Evolutionary conservation across 257 asterid genomes (phyloP).

Genomic region (Salvia hispanica): DNA sequence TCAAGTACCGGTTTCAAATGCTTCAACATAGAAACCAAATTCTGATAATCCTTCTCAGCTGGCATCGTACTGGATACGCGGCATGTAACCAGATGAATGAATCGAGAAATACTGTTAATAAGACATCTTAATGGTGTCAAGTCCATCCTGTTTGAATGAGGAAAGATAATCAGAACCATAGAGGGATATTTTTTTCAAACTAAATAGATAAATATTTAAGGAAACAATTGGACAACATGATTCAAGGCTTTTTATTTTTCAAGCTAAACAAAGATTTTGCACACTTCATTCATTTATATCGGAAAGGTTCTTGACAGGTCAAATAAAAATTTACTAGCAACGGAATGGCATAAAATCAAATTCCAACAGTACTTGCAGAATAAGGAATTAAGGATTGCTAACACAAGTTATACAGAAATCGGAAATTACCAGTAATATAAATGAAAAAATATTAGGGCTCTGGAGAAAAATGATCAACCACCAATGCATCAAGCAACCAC

Average conservation of each 20-base stretch:
- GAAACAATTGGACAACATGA: not conserved
- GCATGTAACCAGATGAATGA: conserved; percentile 81
- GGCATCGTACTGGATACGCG: conserved; percentile 61
- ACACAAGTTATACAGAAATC: not conserved
- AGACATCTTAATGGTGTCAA: conserved; percentile 73
- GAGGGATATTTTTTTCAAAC: too few relatives aligned
- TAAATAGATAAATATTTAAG: not conserved
- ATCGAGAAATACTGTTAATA: conserved; percentile 81
- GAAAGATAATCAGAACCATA: not conserved
- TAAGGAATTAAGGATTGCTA: not conserved
- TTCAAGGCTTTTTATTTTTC: not conserved
- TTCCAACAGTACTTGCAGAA: too few relatives aligned
- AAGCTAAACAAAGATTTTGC: not conserved
- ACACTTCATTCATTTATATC: not conserved
- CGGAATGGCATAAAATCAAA: not conserved
- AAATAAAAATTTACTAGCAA: not conserved
- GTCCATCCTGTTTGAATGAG: conserved; percentile 69
- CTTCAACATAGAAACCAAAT: conserved; percentile 61
- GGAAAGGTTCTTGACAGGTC: not conserved
- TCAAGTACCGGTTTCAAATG: conserved; percentile 74
- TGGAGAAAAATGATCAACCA: conserved; percentile 2
- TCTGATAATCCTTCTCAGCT: conserved; percentile 60
- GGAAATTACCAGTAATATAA: not conserved
- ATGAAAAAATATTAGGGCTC: not conserved
- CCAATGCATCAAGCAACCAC: conserved; percentile 4